A percentile compares a stretch with the other conserved stretches of the same genome.
Conservation (phyloP, 257 asterid species). For the Anisodus acutangulus region DNA sequence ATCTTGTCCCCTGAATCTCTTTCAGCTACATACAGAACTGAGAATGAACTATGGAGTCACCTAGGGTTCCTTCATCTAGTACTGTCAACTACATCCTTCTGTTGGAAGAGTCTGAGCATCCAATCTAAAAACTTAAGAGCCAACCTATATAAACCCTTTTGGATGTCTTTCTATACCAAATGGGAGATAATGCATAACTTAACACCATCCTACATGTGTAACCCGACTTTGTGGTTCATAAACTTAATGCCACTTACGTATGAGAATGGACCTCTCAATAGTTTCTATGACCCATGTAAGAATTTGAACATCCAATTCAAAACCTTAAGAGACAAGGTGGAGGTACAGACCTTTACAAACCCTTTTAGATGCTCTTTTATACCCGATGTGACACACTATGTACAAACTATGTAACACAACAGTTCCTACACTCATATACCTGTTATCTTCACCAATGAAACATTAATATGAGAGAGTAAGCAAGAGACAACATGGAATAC, state of each 20-base stretch:
- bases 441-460: not conserved
- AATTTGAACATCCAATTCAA: not conserved
- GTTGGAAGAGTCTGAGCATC: not conserved
- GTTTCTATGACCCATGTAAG: not conserved
- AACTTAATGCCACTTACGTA: not conserved
- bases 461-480: slow-evolving; percentile 30
- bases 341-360: not conserved
- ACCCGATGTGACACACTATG: not conserved
- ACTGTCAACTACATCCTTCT: not conserved
- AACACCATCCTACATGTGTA: not conserved
- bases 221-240: not conserved
- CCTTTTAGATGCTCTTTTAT: not conserved
- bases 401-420: not conserved
- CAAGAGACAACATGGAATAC: slow-evolving; percentile 48
- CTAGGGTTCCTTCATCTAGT: not conserved
- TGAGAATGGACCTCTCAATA: not conserved
- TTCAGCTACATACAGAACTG: not conserved
- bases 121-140: not conserved
- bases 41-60: not conserved
- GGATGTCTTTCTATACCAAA: slow-evolving; percentile 6
- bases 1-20: not conserved
- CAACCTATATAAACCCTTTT: not conserved
- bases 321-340: not conserved
- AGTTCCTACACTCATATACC: not conserved
- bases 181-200: not conserved